Evolutionary conservation across 2,329 filamentous ascomycete genomes (phyloP).

Genomic region (Magnaporthiopsis incrustans): DNA sequence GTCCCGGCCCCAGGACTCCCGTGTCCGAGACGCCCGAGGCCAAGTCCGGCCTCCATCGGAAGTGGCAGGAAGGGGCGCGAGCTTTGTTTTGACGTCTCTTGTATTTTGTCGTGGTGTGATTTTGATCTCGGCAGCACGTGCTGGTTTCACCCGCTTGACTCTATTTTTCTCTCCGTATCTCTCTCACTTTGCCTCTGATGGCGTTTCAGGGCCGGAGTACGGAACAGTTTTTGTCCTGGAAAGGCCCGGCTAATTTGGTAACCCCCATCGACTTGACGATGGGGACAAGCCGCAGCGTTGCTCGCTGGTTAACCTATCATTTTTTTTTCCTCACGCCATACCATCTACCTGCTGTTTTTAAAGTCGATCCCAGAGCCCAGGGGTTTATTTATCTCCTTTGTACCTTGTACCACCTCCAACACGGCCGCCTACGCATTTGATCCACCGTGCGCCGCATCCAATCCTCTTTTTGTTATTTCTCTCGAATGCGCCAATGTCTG

Average conservation of each 20-base stretch:
- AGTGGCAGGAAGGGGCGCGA: constrained; percentile 30
- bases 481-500: no score
- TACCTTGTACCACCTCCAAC: not conserved
- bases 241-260: not conserved
- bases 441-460: no score
- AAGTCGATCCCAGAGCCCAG: not conserved
- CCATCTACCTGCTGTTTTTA: not conserved
- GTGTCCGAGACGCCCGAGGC: not conserved
- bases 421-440: no score
- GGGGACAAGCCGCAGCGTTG: not conserved
- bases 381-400: no score
- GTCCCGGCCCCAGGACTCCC: not conserved
- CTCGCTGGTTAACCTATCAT: not conserved
- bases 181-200: not conserved
- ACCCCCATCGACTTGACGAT: not conserved
- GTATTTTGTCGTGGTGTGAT: not conserved
- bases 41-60: constrained; percentile 22
- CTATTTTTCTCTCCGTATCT: not conserved
- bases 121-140: not conserved
- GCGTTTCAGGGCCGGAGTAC: not conserved
- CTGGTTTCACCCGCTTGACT: constrained; percentile 4
- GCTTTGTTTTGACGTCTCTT: constrained; percentile 24
- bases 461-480: no score
- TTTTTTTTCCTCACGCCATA: not conserved
- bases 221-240: not conserved